phyloP scores from a whole-genome alignment of 495 filamentous ascomycete genomes.

The Aspergillus hancockii region DNA sequence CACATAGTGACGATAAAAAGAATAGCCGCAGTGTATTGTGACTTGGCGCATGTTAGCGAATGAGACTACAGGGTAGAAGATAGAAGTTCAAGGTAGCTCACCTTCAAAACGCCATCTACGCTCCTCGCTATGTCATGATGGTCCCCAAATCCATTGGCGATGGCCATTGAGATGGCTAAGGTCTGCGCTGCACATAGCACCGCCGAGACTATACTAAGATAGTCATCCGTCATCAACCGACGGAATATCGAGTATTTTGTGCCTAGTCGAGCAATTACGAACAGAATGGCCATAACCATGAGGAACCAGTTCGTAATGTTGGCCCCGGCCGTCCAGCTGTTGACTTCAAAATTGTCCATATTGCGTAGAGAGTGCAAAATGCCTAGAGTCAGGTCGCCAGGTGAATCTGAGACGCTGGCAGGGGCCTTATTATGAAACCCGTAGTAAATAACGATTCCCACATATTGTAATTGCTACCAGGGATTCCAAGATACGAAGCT shows the following conservation, averaged over 20 bases:
- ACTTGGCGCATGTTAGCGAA: conserved; percentile 20
- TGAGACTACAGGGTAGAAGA: not conserved
- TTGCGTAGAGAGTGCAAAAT: not conserved
- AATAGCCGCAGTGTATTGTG: conserved; percentile 33
- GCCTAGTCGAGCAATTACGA: conserved; percentile 6
- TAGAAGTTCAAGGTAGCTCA: not conserved
- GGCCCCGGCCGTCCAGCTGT: conserved; percentile 6
- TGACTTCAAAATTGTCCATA: not conserved
- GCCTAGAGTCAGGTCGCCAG: not conserved
- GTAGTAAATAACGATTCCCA: not conserved
- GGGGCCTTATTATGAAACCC: not conserved
- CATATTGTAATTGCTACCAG: not conserved
- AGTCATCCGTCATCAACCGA: conserved; percentile 6
- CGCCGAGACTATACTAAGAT: conserved; percentile 3
- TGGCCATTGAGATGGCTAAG: conserved; percentile 7
- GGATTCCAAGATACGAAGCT: not conserved
- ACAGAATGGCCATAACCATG: conserved; percentile 7
- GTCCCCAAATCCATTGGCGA: conserved; percentile 13
- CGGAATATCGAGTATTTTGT: conserved; percentile 10
- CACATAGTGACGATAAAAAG: conserved; percentile 33
- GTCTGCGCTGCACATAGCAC: conserved; percentile 8
- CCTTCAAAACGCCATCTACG: conserved; percentile 7
- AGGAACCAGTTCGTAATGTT: conserved; percentile 11
- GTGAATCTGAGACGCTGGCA: not conserved
- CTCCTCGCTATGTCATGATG: not conserved